A percentile compares a stretch with the other conserved stretches of the same genome.
These are phyloP conservation scores for Morella rubra DNA, from an alignment of 306 rosid species.

Conservation along the genomic window DNA sequence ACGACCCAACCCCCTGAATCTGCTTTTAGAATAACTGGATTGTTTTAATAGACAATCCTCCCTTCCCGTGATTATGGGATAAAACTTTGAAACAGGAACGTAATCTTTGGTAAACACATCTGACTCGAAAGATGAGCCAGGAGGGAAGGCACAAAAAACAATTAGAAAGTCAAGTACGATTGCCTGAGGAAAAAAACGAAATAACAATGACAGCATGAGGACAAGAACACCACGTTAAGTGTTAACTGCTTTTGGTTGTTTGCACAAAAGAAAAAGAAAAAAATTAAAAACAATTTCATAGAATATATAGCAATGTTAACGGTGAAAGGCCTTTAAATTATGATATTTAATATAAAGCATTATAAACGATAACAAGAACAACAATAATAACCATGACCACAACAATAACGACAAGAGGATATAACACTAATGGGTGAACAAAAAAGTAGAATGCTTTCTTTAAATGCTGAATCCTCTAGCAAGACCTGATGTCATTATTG, in stretches of 20 bases:
- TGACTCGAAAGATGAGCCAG: conserved; percentile 45
- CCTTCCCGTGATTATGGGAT: conserved; percentile 54
- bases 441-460: no score
- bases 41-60: conserved; percentile 53
- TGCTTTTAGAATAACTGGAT: conserved; percentile 41
- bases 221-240: conserved; percentile 39
- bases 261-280: conserved; percentile 9
- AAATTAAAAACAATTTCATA: no score
- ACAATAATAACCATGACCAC: no score
- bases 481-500: no score
- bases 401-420: no score
- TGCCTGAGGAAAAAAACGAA: conserved; percentile 16
- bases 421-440: no score
- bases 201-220: background rate
- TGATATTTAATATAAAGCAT: no score
- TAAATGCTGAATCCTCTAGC: no score
- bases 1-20: conserved; percentile 55
- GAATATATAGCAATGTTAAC: no score
- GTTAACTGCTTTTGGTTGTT: conserved; percentile 50
- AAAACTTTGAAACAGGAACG: conserved; percentile 48
- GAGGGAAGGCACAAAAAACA: conserved; percentile 43
- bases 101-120: conserved; percentile 43
- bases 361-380: no score
- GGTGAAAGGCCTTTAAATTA: no score
- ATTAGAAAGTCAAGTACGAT: conserved; percentile 27